phyloP scores from a whole-genome alignment of 306 rosid species.

The Ochetophila trinervis region DNA sequence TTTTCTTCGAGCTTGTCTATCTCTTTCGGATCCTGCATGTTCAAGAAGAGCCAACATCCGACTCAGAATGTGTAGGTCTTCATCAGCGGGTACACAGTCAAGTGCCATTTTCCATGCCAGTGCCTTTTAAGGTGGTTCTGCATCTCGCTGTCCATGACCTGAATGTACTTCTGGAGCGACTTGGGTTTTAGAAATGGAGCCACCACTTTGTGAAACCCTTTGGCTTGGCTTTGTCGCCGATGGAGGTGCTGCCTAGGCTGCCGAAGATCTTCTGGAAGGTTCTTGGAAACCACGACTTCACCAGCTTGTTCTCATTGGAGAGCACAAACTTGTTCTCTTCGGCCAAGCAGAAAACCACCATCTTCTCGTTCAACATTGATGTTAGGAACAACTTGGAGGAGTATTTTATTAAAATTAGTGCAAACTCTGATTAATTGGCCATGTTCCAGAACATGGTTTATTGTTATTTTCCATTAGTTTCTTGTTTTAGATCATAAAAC shows the following conservation, averaged over 20 bases:
- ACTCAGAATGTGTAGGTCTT: neutral
- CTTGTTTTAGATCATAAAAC: no score
- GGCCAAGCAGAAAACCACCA: neutral
- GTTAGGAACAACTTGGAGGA: neutral
- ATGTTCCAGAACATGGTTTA: no score
- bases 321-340: neutral
- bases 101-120: neutral
- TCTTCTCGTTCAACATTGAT: neutral
- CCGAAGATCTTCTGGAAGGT: neutral
- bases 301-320: neutral
- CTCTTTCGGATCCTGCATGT: neutral
- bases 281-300: neutral
- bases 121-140: neutral
- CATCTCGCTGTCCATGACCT: neutral
- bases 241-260: neutral
- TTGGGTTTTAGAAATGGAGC: neutral
- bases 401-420: no score
- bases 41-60: neutral
- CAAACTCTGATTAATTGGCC: no score
- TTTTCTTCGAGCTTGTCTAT: neutral
- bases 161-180: neutral
- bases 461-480: no score
- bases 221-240: neutral
- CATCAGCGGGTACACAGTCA: neutral
- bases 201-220: neutral